Evolutionary conservation across 1,139 yeast genomes (phyloP).

Genomic region (Geotrichum bryndzae): DNA sequence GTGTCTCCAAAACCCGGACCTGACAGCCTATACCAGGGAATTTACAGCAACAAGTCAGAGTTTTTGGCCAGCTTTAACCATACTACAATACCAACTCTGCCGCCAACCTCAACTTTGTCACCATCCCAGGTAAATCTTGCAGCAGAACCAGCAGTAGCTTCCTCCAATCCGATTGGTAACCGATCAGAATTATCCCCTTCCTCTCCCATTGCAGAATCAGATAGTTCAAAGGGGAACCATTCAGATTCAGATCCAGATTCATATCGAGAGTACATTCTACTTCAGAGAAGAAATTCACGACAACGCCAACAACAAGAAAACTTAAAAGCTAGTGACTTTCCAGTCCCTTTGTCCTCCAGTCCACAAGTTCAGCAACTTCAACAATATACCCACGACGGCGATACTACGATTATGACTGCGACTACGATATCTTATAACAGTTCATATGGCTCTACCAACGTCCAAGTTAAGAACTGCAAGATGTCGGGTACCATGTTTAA

Average conservation of each 20-base stretch:
- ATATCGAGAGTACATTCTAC: background rate
- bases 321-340: background rate
- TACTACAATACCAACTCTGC: background rate
- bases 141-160: background rate
- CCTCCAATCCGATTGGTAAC: background rate
- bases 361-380: background rate
- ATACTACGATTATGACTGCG: background rate
- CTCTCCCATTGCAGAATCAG: background rate
- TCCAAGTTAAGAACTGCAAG: background rate
- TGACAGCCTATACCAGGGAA: conserved; percentile 4
- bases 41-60: conserved; percentile 7
- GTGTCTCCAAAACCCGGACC: background rate
- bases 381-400: background rate
- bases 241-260: background rate
- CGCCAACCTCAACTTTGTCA: background rate
- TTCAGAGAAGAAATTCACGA: background rate
- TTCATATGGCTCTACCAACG: background rate
- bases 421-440: background rate
- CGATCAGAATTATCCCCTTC: background rate
- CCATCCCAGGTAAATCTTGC: background rate
- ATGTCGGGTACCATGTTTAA: background rate
- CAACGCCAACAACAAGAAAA: background rate
- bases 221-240: background rate
- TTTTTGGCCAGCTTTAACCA: conserved; percentile 3
- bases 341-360: background rate